Evolutionary conservation across 208 protist genomes (phyloP).

Genomic region (Crithidia acanthocephali): DNA sequence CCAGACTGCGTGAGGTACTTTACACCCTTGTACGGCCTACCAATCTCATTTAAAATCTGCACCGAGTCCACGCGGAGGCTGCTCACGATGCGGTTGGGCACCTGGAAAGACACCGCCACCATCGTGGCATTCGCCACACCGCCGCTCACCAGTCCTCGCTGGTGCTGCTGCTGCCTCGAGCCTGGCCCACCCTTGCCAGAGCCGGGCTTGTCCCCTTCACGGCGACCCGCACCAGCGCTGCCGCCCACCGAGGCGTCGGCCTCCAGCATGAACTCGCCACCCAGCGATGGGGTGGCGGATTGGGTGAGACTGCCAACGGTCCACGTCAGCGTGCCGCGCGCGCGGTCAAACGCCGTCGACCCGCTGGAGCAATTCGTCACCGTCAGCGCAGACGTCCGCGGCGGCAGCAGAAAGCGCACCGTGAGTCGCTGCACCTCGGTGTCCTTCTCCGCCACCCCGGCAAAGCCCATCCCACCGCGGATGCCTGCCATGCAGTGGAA

Average conservation of each 20-base stretch:
- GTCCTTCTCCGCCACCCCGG: slow-evolving; percentile 32
- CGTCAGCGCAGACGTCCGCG: slow-evolving; percentile 57
- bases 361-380: slow-evolving; percentile 77
- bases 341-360: slow-evolving; percentile 73
- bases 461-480: slow-evolving; percentile 37
- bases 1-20: slow-evolving; percentile 84
- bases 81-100: slow-evolving; percentile 77
- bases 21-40: slow-evolving; percentile 89
- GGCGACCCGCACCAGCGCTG: neutral
- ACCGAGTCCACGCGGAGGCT: slow-evolving; percentile 82
- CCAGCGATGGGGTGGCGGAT: slow-evolving; percentile 63
- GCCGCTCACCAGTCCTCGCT: neutral
- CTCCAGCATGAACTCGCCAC: slow-evolving; percentile 72
- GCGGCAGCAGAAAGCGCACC: slow-evolving; percentile 72
- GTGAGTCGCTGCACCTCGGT: slow-evolving; percentile 70
- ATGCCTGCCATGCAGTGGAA: slow-evolving; percentile 91
- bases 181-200: neutral
- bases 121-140: slow-evolving; percentile 34
- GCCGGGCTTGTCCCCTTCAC: neutral
- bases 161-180: neutral
- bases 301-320: slow-evolving; percentile 69
- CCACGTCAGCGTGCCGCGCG: slow-evolving; percentile 72
- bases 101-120: slow-evolving; percentile 69
- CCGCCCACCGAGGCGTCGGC: neutral
- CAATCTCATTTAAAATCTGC: slow-evolving; percentile 78